Evolutionary conservation across 495 filamentous ascomycete genomes (phyloP).

Genomic region (Penicillium maclennaniae): DNA sequence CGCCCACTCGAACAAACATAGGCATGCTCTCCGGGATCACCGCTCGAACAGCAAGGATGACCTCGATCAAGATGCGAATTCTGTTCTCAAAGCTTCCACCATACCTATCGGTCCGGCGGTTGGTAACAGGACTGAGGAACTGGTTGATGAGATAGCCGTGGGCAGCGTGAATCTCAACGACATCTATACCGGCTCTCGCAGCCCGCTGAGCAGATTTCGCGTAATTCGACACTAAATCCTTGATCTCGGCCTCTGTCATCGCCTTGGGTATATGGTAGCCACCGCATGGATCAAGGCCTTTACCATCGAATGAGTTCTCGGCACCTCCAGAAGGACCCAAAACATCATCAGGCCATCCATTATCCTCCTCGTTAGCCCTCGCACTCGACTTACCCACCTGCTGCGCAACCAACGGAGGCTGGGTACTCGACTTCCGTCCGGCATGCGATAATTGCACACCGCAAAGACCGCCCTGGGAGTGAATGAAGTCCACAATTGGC

Average conservation of each 20-base stretch:
- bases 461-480: constrained; percentile 34
- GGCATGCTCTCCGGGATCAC: too few relatives aligned
- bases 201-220: constrained; percentile 44
- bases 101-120: background rate
- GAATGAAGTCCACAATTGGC: constrained; percentile 51
- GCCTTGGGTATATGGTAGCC: too few relatives aligned
- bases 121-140: constrained; percentile 53
- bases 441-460: constrained; percentile 62
- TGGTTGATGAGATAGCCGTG: constrained; percentile 59
- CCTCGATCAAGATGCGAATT: too few relatives aligned
- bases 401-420: too few relatives aligned
- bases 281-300: too few relatives aligned
- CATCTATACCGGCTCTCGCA: constrained; percentile 46
- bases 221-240: constrained; percentile 45
- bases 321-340: constrained; percentile 35
- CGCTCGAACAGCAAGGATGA: too few relatives aligned
- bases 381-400: constrained; percentile 1
- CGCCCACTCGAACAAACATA: too few relatives aligned
- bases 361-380: constrained; percentile 40
- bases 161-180: constrained; percentile 47
- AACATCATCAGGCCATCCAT: constrained; percentile 63
- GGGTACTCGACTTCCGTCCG: constrained; percentile 47
- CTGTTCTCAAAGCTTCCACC: too few relatives aligned
- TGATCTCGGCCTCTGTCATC: constrained; percentile 22
- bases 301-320: too few relatives aligned